Conservation (phyloP, 106 monocot genomes). For the Iris macrosiphon region DNA sequence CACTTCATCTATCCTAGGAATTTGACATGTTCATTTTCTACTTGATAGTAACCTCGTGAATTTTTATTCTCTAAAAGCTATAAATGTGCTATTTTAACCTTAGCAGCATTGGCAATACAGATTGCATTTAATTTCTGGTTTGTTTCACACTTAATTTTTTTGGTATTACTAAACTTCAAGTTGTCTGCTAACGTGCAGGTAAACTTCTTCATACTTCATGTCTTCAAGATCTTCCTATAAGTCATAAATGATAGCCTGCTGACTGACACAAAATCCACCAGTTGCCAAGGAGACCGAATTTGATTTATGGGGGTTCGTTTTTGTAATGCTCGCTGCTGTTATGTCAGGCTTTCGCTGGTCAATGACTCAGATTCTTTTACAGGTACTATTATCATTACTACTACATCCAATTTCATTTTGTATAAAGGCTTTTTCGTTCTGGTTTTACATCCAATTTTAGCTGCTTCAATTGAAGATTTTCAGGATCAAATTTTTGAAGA, state of each 20-base stretch:
- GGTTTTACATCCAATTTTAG: not conserved
- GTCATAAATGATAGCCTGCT: conserved; percentile 9
- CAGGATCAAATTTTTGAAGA: not conserved
- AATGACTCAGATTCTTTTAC: conserved; percentile 93
- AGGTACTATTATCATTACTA: conserved; percentile 39
- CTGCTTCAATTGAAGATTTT: not conserved
- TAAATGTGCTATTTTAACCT: not conserved
- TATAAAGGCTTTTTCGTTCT: not conserved
- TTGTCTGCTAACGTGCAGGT: conserved; percentile 9
- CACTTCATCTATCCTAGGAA: too few species aligned
- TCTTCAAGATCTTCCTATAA: conserved; percentile 1
- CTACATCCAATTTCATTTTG: not conserved
- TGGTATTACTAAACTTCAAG: not conserved
- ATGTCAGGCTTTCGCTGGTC: conserved; percentile 96
- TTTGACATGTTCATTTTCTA: too few species aligned
- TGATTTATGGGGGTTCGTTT: conserved; percentile 81
- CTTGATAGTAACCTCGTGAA: too few species aligned
- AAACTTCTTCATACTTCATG: conserved; percentile 5
- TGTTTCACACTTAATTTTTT: not conserved
- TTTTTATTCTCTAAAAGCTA: not conserved
- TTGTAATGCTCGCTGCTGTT: conserved; percentile 88
- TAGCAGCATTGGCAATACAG: not conserved
- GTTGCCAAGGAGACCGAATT: conserved; percentile 89
- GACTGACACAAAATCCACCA: conserved; percentile 26
- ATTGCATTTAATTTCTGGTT: not conserved